Conservation (phyloP, 306 rosid genomes). For the Ochetophila trinervis region DNA sequence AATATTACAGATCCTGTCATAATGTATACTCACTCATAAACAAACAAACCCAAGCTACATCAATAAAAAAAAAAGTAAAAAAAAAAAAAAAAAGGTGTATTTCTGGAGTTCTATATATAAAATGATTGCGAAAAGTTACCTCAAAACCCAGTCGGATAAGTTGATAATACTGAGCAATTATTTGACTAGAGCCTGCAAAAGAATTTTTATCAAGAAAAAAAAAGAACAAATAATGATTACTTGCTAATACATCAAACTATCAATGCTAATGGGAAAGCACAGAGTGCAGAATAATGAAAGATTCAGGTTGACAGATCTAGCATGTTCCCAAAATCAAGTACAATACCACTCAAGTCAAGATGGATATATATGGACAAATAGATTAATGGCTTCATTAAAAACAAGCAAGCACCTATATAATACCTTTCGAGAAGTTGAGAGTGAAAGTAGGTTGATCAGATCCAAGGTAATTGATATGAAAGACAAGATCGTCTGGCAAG, state of each 20-base stretch:
- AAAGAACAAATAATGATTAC: neutral
- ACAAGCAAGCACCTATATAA: neutral
- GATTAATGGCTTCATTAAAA: neutral
- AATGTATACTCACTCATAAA: too few relatives aligned
- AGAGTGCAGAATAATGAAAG: neutral
- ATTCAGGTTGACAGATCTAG: neutral
- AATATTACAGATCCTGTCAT: too few relatives aligned
- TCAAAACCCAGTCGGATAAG: slow-evolving; percentile 77
- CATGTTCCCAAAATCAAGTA: too few relatives aligned
- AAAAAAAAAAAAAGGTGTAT: too few relatives aligned
- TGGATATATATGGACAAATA: neutral
- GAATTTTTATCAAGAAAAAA: neutral
- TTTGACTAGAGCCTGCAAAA: slow-evolving; percentile 77
- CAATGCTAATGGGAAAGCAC: neutral
- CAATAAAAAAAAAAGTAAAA: too few relatives aligned
- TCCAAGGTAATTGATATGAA: slow-evolving; percentile 90
- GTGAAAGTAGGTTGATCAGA: slow-evolving; percentile 94
- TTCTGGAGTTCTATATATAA: neutral
- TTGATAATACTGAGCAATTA: slow-evolving; percentile 87
- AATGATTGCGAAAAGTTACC: slow-evolving; percentile 39
- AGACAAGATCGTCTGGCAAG: slow-evolving; percentile 82
- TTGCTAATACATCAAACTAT: neutral
- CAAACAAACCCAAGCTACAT: too few relatives aligned
- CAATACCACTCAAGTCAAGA: too few relatives aligned
- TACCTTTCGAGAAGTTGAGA: slow-evolving; percentile 92